Percentiles rank a stretch among this genome's conserved stretches.
Evolutionary conservation across 768 basidiomycete species (phyloP).

Genomic region (Naganishia onofrii): DNA sequence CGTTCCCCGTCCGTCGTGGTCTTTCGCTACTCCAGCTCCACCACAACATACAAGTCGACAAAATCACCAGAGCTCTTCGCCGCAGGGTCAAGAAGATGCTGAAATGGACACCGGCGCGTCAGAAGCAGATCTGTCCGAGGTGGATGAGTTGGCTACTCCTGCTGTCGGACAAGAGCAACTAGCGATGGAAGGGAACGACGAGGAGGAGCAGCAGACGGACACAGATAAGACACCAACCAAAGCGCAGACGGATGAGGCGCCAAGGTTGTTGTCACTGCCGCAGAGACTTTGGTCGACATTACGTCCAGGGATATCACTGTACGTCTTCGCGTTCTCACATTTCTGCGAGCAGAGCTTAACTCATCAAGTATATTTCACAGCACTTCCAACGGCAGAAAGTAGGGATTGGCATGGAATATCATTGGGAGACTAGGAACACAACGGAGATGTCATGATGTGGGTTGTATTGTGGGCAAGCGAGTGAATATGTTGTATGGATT

Average conservation of each 20-base stretch:
- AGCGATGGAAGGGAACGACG: neutral
- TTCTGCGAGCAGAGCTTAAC: neutral
- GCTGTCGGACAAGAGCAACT: neutral
- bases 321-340: neutral
- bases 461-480: neutral
- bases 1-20: neutral
- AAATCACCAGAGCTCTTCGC: neutral
- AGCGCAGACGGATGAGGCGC: neutral
- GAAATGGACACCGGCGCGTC: neutral
- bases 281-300: conserved; percentile 10
- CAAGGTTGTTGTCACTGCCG: conserved; percentile 1
- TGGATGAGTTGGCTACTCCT: conserved; percentile 10
- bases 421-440: no score
- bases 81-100: neutral
- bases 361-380: neutral
- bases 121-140: conserved; percentile 9
- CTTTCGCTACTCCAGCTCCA: neutral
- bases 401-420: no score
- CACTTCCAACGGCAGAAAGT: neutral
- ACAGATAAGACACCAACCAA: neutral
- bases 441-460: no score
- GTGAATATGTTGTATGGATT: neutral
- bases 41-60: conserved; percentile 2
- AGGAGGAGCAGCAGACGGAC: neutral
- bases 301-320: conserved; percentile 11